Base-by-base conservation (phyloP, 768 basidiomycete genomes). In the Trametes meyenii region DNA sequence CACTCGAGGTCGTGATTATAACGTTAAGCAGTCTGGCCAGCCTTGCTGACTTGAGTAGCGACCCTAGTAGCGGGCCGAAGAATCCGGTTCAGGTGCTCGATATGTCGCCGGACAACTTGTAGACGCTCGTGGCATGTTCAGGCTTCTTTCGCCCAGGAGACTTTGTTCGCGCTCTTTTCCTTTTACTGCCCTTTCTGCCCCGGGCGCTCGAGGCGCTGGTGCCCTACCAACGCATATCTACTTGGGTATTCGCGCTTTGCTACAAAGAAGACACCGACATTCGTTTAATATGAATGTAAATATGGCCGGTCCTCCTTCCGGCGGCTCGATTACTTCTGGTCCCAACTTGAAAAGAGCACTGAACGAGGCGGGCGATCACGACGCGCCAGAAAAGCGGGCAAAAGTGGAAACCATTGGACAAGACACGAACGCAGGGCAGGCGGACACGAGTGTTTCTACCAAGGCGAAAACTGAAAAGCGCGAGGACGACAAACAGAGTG, bases 261-360 rank as follows among this genome's bases (percentile, higher is more conserved):
- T 17, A 6, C 19, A 24, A 23, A 50, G 16, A 40, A 40, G 39
- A 40, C 39, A 40, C 0, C 24, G 29, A 8, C 52, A 6, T n/a
- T 24, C 13, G 21, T 46, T 7, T 26, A 55, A 6, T 21, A 65
- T 65, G 64, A 52, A 55, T 5, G 55, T 61, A n/a, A 55, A 66
- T 50, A 44, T 49, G 3, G 3, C 49, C 6, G 42, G 7, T 23
- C 35, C 54, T 2, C 2, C 21, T 0, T 2, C 50, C n/a, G 58
- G 55, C 16, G 35, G 49, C 6, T 45, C 39, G 21, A 21, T 38
- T 11, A 48, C 50, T 14, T 36, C 52, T 7, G 59, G 19, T 36
- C 23, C 60, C 16, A 60, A 19, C 23, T 29, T 62, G 44, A 62
- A 64, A 35, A 58, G 66, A 49, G 54, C 63, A 16, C 49, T 60